phyloP scores from a whole-genome alignment of 306 rosid genomes.

The Sicyos edulis region DNA sequence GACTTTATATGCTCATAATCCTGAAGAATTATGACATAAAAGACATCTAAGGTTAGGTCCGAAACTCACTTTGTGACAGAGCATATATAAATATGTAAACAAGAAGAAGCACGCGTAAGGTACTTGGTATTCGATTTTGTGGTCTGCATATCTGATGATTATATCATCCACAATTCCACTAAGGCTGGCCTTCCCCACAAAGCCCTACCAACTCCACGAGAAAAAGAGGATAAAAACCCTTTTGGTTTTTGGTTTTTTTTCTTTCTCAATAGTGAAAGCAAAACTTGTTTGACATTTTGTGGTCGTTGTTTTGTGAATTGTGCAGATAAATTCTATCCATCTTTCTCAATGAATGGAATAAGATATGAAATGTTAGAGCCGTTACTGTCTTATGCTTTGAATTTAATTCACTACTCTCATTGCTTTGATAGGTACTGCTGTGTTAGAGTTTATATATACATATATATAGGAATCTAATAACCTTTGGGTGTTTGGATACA shows the following conservation, averaged over 20 bases:
- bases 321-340: background rate
- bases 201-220: constrained; percentile 12
- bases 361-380: background rate
- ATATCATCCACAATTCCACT: constrained; percentile 3
- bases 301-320: background rate
- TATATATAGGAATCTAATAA: background rate
- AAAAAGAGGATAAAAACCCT: background rate
- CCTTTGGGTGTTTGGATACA: too few relatives aligned
- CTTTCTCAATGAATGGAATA: background rate
- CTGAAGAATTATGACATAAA: background rate
- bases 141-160: constrained; percentile 15
- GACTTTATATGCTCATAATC: background rate
- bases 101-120: constrained; percentile 14
- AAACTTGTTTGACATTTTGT: background rate
- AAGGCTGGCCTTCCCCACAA: background rate
- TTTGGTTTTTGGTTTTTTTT: background rate
- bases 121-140: constrained; percentile 1
- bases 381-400: background rate
- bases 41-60: background rate
- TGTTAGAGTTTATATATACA: background rate
- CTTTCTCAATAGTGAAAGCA: constrained; percentile 5
- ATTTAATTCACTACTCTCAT: background rate
- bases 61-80: background rate
- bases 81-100: background rate
- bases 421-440: background rate